Base-by-base conservation (phyloP, 805 yeast species). In the Lipomyces lipofer region DNA sequence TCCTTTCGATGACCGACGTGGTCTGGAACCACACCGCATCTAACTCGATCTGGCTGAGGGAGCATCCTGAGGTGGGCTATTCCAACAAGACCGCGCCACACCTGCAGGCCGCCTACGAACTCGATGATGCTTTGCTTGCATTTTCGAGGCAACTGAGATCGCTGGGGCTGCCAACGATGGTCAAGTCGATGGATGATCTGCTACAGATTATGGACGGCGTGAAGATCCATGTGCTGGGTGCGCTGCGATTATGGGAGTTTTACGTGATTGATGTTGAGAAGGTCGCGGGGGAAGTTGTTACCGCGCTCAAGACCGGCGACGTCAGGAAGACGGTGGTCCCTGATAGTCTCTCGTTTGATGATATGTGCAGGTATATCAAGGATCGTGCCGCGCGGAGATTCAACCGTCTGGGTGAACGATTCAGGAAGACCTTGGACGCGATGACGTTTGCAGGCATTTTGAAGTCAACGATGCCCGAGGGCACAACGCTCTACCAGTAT, bases 1-100 rank as follows among this genome's bases (percentile, higher is more conserved):
- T 92, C 55, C 74, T 92, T 39, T 78, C 96, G 0, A 74, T 92
- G 73, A 88, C 97, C 1, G 99, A 92, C 70, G 85, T 94, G 28
- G 98, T 92, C 1, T 84, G 90, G 77, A 92, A 92, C 68, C 99
- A 92, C 67, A 92, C 98, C 0, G 97, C 98, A 1, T 78, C 88
- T 67, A 88, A 92, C 70, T 89, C 98, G 0, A 70, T 65, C 0
- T 92, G 99, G 99, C 71, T 94, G 30, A 72, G 79, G 40, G 86
- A 84, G 2, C 90, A 88, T 63, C 97, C 98, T 0, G 97, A 91
- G 21, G 82, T 87, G 1, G 98, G 98, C 8, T 92, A 92, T 71
- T 87, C 88, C 54, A 78, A 78, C 24, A 79, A 78, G 48, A 91
- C 97, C 2, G 95, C 97, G 1, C 97, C 98, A 4, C 97, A 92